Evolutionary conservation across 2,329 filamentous ascomycete species (phyloP).

Genomic region (Botrytis fabae): DNA sequence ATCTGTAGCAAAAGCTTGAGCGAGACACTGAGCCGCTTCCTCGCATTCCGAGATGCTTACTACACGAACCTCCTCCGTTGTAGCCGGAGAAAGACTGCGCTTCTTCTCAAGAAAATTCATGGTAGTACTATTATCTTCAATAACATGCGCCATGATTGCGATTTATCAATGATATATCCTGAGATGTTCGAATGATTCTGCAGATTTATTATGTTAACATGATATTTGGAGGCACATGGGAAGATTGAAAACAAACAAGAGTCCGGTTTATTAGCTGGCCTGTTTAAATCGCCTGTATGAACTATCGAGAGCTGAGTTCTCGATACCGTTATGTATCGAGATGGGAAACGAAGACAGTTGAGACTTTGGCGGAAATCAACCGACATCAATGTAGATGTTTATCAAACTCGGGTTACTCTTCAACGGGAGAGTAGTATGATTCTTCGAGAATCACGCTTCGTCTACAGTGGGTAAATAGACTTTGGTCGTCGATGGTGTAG

Average conservation of each 20-base stretch:
- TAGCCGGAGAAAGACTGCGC: conserved; percentile 34
- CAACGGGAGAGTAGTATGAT: not conserved
- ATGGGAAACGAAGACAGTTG: conserved; percentile 54
- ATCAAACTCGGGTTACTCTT: conserved; percentile 19
- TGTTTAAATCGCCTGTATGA: conserved; percentile 52
- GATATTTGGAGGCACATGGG: conserved; percentile 24
- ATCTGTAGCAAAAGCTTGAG: conserved; percentile 75
- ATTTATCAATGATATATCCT: not conserved
- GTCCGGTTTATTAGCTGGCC: conserved; percentile 39
- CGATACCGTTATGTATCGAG: conserved; percentile 56
- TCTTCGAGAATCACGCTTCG: conserved; percentile 10
- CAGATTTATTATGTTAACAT: conserved; percentile 26
- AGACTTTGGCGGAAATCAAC: conserved; percentile 56
- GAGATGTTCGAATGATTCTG: conserved; percentile 2
- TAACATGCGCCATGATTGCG: conserved; percentile 42
- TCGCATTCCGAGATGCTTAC: conserved; percentile 68
- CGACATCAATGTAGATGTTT: conserved; percentile 53
- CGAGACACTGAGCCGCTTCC: conserved; percentile 69
- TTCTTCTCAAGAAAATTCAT: conserved; percentile 38
- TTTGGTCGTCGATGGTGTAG: not conserved
- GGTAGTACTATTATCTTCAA: conserved; percentile 40
- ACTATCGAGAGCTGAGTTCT: conserved; percentile 57
- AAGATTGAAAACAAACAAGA: conserved; percentile 31
- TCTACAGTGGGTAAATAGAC: not conserved
- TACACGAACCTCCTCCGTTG: conserved; percentile 59